Evolutionary conservation across 2,329 filamentous ascomycete species (phyloP).

Genomic region (Talaromyces amestolkiae): DNA sequence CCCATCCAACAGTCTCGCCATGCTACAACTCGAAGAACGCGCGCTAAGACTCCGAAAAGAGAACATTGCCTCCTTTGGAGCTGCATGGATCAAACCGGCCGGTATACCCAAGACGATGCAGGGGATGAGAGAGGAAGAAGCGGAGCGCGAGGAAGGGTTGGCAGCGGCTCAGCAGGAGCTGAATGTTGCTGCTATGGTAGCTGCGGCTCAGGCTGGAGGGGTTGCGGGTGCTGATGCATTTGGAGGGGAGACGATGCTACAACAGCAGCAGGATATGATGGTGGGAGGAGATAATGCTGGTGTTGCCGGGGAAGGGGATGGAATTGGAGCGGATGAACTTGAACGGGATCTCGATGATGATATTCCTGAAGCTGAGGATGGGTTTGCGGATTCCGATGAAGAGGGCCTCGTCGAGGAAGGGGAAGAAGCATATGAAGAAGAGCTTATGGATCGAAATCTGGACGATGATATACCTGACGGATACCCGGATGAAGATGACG

Average conservation of each 20-base stretch:
- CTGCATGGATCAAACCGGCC: constrained; percentile 84
- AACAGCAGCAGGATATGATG: constrained; percentile 4
- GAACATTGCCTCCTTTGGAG: constrained; percentile 83
- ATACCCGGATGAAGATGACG: constrained; percentile 44
- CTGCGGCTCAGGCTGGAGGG: constrained; percentile 31
- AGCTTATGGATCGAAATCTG: constrained; percentile 58
- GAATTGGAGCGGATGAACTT: constrained; percentile 38
- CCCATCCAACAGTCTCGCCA: constrained; percentile 63
- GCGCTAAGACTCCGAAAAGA: constrained; percentile 71
- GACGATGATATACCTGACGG: constrained; percentile 73
- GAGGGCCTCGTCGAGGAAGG: constrained; percentile 43
- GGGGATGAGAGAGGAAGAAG: constrained; percentile 82
- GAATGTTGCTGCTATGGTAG: constrained; percentile 64
- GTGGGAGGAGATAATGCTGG: constrained; percentile 50
- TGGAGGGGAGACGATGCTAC: constrained; percentile 50
- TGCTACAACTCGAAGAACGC: constrained; percentile 73
- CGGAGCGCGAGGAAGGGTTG: constrained; percentile 82
- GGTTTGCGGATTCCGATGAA: constrained; percentile 42
- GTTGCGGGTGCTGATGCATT: constrained; percentile 53
- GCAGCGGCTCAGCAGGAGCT: constrained; percentile 72
- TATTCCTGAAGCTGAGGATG: constrained; percentile 47
- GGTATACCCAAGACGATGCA: constrained; percentile 86
- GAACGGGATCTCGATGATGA: constrained; percentile 48
- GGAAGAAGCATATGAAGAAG: constrained; percentile 49
- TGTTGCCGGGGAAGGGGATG: constrained; percentile 44